Evolutionary conservation across 176 grass and related monocot genomes (phyloP).

Genomic region (Melocanna baccifera): DNA sequence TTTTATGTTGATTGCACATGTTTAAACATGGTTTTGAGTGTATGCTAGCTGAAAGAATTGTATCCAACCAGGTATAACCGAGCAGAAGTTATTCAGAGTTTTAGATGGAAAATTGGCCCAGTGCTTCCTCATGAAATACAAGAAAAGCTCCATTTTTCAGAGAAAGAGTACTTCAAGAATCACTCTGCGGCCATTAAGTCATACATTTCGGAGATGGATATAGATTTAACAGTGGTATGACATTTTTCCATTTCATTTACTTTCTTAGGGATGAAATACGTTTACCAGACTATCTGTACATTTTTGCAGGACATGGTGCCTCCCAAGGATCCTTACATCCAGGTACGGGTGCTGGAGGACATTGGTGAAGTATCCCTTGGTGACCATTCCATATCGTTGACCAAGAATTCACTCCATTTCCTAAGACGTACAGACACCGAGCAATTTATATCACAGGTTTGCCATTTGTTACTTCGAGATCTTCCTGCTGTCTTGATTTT

Average conservation of each 20-base stretch:
- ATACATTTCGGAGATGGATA: conserved; percentile 83
- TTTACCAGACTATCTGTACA: neutral
- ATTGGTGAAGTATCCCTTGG: conserved; percentile 93
- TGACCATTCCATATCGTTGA: conserved; percentile 79
- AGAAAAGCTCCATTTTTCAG: conserved; percentile 77
- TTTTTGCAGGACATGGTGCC: conserved; percentile 84
- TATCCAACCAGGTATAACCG: conserved; percentile 64
- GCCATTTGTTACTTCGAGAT: neutral
- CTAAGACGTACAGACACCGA: conserved; percentile 84
- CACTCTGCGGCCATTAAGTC: conserved; percentile 68
- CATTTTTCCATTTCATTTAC: neutral
- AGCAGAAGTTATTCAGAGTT: conserved; percentile 85
- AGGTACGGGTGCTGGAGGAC: conserved; percentile 74
- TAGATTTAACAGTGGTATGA: conserved; percentile 93
- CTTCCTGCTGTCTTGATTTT: neutral
- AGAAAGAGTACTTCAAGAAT: conserved; percentile 91
- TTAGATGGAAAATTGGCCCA: conserved; percentile 86
- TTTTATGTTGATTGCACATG: neutral
- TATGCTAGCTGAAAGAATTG: conserved; percentile 2
- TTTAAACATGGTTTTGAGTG: neutral
- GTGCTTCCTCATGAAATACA: conserved; percentile 96
- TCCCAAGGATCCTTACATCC: conserved; percentile 95
- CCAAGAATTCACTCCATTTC: conserved; percentile 91
- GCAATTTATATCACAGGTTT: conserved; percentile 84
- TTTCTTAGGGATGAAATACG: neutral